phyloP scores from a whole-genome alignment of 192 early-diverging fungal species.

The Lobosporangium transversale region DNA sequence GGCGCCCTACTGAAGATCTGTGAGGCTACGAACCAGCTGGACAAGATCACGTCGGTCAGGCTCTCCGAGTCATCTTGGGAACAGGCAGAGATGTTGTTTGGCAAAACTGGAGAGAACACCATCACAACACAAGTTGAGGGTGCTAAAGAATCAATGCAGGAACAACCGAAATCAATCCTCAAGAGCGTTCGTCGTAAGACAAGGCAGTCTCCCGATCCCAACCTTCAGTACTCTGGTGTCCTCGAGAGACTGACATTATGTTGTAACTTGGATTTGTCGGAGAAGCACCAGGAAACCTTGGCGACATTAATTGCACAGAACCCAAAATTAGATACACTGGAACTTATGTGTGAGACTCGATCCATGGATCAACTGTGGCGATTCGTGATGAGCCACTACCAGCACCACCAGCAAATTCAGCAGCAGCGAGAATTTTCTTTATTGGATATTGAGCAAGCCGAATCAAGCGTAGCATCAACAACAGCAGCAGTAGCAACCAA shows the following conservation, averaged over 20 bases:
- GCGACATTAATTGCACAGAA: conserved; percentile 5
- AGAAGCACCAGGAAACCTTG: conserved; percentile 1
- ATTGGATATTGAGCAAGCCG: not conserved
- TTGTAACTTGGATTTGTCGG: conserved; percentile 15
- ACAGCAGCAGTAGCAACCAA: not conserved
- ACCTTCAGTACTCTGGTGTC: conserved; percentile 2
- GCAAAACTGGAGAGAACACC: not conserved
- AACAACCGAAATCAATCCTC: not conserved
- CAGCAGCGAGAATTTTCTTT: not conserved
- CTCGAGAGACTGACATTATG: conserved; percentile 11
- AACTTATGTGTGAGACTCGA: conserved; percentile 24
- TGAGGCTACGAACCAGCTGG: conserved; percentile 7
- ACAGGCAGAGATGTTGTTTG: conserved; percentile 12
- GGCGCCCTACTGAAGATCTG: not conserved
- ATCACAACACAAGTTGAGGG: not conserved
- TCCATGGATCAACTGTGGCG: conserved; percentile 20
- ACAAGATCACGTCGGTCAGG: conserved; percentile 9
- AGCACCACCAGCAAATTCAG: not conserved
- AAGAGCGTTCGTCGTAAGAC: conserved; percentile 14
- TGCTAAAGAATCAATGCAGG: too few species aligned
- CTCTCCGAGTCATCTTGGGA: conserved; percentile 23
- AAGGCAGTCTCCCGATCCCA: not conserved
- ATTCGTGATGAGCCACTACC: conserved; percentile 8
- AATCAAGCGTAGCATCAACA: too few species aligned
- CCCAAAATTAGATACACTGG: conserved; percentile 1